Conservation (phyloP, 1,139 yeast genomes). For the Sugiyamaella neomexicana region DNA sequence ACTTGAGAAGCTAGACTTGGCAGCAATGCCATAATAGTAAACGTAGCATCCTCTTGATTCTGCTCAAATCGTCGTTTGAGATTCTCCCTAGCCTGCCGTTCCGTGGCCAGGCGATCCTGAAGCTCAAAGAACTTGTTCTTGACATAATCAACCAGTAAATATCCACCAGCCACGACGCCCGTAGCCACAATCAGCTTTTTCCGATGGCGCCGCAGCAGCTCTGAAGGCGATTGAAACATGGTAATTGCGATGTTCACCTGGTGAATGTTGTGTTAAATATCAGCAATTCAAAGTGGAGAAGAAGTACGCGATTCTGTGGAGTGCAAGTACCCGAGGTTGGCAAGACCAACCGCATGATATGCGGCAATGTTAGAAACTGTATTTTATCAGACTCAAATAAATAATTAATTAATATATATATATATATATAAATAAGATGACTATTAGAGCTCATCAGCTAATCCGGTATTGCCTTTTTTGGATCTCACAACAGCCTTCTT, state of each 20-base stretch:
- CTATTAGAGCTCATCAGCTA: too few relatives aligned
- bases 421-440: too few relatives aligned
- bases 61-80: conserved; percentile 67
- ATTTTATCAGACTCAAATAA: too few relatives aligned
- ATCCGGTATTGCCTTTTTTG: not conserved
- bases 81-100: conserved; percentile 77
- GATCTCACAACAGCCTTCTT: conserved; percentile 6
- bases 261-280: not conserved
- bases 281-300: not conserved
- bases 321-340: too few relatives aligned
- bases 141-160: conserved; percentile 59
- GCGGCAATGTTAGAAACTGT: too few relatives aligned
- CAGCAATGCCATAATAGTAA: conserved; percentile 77
- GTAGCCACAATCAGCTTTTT: conserved; percentile 59
- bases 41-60: conserved; percentile 87
- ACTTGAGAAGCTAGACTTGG: conserved; percentile 75
- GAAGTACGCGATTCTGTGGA: too few relatives aligned
- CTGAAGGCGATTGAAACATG: conserved; percentile 10
- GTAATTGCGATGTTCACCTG: not conserved
- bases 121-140: conserved; percentile 61
- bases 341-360: too few relatives aligned
- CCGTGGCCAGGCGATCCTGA: conserved; percentile 69
- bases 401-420: too few relatives aligned
- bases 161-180: conserved; percentile 59
- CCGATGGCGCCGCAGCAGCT: conserved; percentile 49